Percentiles rank a stretch among this genome's conserved stretches.
Conservation (phyloP, 2,329 filamentous ascomycete species). For the Sporothrix schenckii region DNA sequence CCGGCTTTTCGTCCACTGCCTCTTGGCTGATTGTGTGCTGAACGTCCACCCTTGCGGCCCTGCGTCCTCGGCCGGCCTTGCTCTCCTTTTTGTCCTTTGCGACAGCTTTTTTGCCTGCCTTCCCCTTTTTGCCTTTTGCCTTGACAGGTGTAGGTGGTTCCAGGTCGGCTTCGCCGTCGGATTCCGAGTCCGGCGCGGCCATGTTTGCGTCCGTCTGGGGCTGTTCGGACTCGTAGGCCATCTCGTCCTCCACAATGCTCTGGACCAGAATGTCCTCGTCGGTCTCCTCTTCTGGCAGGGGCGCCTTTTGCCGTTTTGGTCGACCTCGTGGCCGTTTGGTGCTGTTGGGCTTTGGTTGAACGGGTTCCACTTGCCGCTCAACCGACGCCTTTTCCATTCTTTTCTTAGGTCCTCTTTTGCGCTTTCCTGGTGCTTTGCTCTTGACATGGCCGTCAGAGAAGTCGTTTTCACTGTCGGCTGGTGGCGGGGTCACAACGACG, state of each 20-base stretch:
- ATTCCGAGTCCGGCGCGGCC: neutral
- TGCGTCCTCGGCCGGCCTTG: neutral
- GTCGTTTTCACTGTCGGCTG: slow-evolving; percentile 9
- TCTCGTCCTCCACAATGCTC: neutral
- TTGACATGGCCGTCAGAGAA: neutral
- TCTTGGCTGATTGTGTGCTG: neutral
- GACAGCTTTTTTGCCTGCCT: neutral
- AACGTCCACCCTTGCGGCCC: neutral
- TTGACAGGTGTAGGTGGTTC: neutral
- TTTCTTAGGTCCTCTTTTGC: slow-evolving; percentile 45
- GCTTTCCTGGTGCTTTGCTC: slow-evolving; percentile 36
- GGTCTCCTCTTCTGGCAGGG: neutral
- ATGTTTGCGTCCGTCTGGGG: neutral
- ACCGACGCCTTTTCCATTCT: neutral
- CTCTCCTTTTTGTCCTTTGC: neutral
- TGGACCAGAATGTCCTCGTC: neutral
- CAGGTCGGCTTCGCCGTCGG: slow-evolving; percentile 1
- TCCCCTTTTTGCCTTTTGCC: slow-evolving; percentile 8
- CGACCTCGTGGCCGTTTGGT: slow-evolving; percentile 25
- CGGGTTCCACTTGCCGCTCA: neutral
- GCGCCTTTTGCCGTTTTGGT: slow-evolving; percentile 27
- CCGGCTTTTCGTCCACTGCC: neutral
- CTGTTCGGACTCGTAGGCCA: neutral
- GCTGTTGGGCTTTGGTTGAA: neutral
- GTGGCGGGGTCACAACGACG: neutral